Evolutionary conservation across 805 yeast species (phyloP).

Genomic region (Starmerella sp.): DNA sequence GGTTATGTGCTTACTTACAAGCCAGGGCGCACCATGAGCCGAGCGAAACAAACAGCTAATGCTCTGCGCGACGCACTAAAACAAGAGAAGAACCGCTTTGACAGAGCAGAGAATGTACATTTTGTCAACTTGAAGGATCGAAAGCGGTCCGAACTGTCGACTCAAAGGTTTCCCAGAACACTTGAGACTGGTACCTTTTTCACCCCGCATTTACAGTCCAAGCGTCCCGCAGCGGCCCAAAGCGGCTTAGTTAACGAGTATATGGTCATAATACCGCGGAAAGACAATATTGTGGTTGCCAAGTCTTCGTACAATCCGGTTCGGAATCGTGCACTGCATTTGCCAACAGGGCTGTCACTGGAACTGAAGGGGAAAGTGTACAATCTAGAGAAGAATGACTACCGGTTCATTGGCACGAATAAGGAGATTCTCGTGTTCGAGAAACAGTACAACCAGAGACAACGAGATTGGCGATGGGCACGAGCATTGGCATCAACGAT

Average conservation of each 20-base stretch:
- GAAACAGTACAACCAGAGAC: slow-evolving; percentile 4
- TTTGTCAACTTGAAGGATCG: not conserved
- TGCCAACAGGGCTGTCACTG: slow-evolving; percentile 8
- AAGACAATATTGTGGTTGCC: not conserved
- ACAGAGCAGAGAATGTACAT: not conserved
- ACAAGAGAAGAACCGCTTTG: slow-evolving; percentile 11
- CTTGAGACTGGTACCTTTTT: slow-evolving; percentile 36
- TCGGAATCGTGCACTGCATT: not conserved
- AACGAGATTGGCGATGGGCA: slow-evolving; percentile 8
- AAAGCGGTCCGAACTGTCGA: not conserved
- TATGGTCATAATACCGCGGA: slow-evolving; percentile 12
- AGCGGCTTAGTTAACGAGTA: slow-evolving; percentile 6
- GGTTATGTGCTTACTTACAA: not conserved
- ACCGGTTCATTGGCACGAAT: slow-evolving; percentile 43
- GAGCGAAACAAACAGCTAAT: slow-evolving; percentile 1
- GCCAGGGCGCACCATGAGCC: not conserved
- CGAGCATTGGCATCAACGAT: not conserved
- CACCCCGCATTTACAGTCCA: slow-evolving; percentile 31
- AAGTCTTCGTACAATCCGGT: slow-evolving; percentile 4
- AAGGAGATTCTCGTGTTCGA: slow-evolving; percentile 33
- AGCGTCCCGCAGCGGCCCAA: not conserved
- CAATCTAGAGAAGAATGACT: slow-evolving; percentile 36
- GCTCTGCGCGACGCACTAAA: slow-evolving; percentile 13
- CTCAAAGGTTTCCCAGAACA: slow-evolving; percentile 25
- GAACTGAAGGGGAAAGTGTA: slow-evolving; percentile 28